Evolutionary conservation across 2,329 filamentous ascomycete genomes (phyloP).

Genomic region (Pseudogymnoascus sp.): DNA sequence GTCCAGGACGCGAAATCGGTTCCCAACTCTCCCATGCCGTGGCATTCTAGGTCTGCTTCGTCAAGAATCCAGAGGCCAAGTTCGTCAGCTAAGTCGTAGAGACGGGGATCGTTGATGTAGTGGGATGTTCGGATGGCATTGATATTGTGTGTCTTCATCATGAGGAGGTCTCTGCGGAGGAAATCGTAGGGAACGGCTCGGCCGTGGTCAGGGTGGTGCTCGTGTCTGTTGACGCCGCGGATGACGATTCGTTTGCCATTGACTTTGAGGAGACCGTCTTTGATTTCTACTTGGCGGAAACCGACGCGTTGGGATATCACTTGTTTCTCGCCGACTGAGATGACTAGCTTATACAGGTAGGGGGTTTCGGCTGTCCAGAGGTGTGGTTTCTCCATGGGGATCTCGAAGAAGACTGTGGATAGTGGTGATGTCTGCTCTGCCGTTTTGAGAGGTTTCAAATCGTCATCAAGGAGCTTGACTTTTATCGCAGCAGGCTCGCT

Average conservation of each 20-base stretch:
- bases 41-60: conserved; percentile 50
- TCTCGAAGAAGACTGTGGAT: conserved; percentile 19
- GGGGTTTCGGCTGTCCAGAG: conserved; percentile 67
- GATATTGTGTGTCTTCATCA: conserved; percentile 56
- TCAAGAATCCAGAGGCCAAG: conserved; percentile 60
- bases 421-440: background rate
- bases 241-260: conserved; percentile 49
- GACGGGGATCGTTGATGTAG: conserved; percentile 53
- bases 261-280: conserved; percentile 44
- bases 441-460: conserved; percentile 20
- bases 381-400: conserved; percentile 43
- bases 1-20: conserved; percentile 45
- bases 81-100: conserved; percentile 58
- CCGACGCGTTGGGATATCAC: conserved; percentile 43
- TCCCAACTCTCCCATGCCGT: conserved; percentile 43
- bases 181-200: conserved; percentile 47
- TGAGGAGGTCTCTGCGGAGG: conserved; percentile 45
- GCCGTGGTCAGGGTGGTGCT: conserved; percentile 46
- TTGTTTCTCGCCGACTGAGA: conserved; percentile 37
- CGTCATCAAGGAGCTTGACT: conserved; percentile 33
- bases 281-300: conserved; percentile 48
- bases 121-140: conserved; percentile 66
- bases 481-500: conserved; percentile 31
- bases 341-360: conserved; percentile 50
- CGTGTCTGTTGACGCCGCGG: conserved; percentile 51